These are phyloP conservation scores for Limnanthes douglasii DNA, from an alignment of 345 rosid species.

Conservation along the genomic window DNA sequence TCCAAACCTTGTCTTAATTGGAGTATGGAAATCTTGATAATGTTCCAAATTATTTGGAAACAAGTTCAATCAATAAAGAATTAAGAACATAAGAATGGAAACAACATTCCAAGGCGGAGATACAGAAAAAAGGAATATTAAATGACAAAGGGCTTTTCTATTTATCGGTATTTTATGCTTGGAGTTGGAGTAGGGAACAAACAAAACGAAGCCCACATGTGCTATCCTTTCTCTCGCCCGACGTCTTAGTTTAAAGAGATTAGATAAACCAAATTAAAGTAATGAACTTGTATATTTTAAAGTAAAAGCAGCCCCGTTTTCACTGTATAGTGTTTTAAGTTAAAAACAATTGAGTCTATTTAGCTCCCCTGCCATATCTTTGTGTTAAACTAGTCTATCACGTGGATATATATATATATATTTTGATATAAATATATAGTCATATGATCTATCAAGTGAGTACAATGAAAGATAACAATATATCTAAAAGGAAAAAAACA, in stretches of 20 bases:
- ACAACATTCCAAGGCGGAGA: neutral
- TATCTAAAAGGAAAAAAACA: too few species aligned
- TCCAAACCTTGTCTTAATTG: neutral
- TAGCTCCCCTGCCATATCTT: slow-evolving; percentile 5
- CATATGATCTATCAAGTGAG: too few species aligned
- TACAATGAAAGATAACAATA: too few species aligned
- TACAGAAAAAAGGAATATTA: slow-evolving; percentile 1
- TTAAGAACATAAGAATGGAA: slow-evolving; percentile 3
- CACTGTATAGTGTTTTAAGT: neutral
- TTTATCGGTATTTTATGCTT: slow-evolving; percentile 5
- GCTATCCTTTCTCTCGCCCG: slow-evolving; percentile 26
- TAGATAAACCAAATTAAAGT: neutral
- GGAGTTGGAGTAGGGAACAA: slow-evolving; percentile 1
- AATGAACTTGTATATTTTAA: neutral
- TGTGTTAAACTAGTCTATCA: neutral
- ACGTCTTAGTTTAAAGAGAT: slow-evolving; percentile 13
- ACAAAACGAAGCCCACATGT: slow-evolving; percentile 40
- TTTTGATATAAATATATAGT: too few species aligned
- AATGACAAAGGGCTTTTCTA: slow-evolving; percentile 12
- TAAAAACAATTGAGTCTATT: neutral
- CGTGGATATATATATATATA: too few species aligned
- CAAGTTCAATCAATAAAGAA: slow-evolving; percentile 10
- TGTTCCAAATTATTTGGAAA: slow-evolving; percentile 7
- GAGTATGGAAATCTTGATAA: slow-evolving; percentile 6
- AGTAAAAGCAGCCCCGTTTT: too few species aligned